phyloP scores from a whole-genome alignment of 2,329 filamentous ascomycete species.

The Ascochyta rabiei region DNA sequence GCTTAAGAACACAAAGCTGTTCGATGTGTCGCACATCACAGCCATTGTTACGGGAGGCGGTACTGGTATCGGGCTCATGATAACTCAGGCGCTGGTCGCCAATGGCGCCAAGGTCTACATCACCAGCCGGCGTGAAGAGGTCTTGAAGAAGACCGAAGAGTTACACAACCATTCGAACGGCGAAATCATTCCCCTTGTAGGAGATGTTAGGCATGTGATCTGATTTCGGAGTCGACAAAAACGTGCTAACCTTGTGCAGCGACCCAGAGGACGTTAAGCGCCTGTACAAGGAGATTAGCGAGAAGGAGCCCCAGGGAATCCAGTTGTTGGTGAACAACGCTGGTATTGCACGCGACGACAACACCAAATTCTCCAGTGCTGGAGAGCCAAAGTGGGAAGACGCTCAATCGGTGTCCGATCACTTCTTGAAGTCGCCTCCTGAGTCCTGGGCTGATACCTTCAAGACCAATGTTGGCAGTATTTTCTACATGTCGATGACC shows the following conservation, averaged over 20 bases:
- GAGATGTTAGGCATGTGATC: constrained; percentile 35
- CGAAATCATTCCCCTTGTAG: constrained; percentile 51
- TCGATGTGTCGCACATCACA: constrained; percentile 54
- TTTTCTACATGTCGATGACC: constrained; percentile 61
- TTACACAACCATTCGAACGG: constrained; percentile 55
- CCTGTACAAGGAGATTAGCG: constrained; percentile 49
- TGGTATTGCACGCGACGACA: constrained; percentile 59
- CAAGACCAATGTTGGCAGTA: constrained; percentile 58
- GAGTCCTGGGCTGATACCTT: constrained; percentile 58
- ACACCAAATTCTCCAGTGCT: constrained; percentile 56
- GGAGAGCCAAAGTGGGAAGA: constrained; percentile 57
- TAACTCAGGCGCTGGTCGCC: constrained; percentile 66
- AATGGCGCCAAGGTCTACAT: constrained; percentile 63
- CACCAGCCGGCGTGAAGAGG: constrained; percentile 40
- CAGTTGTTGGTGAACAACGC: constrained; percentile 63
- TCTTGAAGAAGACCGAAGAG: constrained; percentile 52
- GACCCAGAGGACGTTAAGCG: constrained; percentile 57
- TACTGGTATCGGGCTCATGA: constrained; percentile 64
- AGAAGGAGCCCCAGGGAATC: constrained; percentile 59
- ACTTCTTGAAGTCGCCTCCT: constrained; percentile 57
- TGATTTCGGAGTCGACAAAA: too few species aligned
- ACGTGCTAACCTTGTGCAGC: constrained; percentile 28
- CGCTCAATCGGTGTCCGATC: constrained; percentile 56
- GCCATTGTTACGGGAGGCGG: constrained; percentile 55
- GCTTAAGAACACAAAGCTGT: constrained; percentile 51